Base-by-base conservation (phyloP, 176 grass and related monocot species). In the Neostapfia colusana region DNA sequence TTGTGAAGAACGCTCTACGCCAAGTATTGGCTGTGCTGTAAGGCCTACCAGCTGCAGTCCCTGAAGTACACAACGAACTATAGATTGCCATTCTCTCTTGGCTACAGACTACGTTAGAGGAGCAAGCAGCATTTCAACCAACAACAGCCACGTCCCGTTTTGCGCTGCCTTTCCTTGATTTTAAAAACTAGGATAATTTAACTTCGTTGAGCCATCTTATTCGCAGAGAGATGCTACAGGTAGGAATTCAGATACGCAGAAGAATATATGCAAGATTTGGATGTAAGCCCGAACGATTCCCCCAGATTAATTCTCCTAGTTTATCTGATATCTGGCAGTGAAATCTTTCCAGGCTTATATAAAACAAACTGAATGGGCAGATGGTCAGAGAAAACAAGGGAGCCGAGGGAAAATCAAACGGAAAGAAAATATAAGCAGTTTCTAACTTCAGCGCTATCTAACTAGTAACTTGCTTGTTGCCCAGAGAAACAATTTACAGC, bases 211-310 rank as follows among this genome's bases (percentile, higher is more conserved):
- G 23, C 55, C 17, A 63, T 84, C 73, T 7, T 77, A 41, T 63
- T 84, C 74, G 5, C 0, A 2, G 25, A 0, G 56, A 15, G 54
- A 84, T 77, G 18, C 36, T 63, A 70, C 24, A 65, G 67, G 67
- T 43, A 65, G 67, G 74, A 78, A 18, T 78, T 53, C 18, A 36
- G 74, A 56, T 65, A 55, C 36, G 46, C 11, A n/a, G n/a, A n/a
- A 2, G 65, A 69, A 78, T 84, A 84, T 84, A 12, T 78, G 46
- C 66, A 78, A 71, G 82, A 84, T 84, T 40, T 71, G 56, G 56
- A 56, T 25, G 25, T 71, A 78, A 71, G 18, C 24, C 27, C 7
- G 24, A 62, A 70, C 7, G 56, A 84, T 63, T 38, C 51, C 5
- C 28, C 12, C 12, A 39, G 18, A 27, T 50, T 41, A 28, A 12